Evolutionary conservation across 1,139 yeast genomes (phyloP), one percentile per base, ranked within the genome.

Genomic region (Trichomonascaceae sp.): DNA sequence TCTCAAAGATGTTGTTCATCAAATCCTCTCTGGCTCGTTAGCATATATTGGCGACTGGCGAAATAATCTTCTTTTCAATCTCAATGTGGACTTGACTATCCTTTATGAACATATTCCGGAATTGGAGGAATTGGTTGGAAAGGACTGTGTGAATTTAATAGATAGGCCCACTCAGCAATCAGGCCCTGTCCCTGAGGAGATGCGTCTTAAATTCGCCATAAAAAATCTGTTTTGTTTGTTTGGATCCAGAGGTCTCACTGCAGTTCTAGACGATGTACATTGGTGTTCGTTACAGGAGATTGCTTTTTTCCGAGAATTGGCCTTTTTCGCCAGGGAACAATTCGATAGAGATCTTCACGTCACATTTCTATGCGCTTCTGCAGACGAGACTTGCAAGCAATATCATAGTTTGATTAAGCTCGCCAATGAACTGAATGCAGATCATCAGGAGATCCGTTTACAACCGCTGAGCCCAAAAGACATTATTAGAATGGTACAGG

Each of bases 201-300:
- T 78, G 52, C 69, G 75, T 54, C 73, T 77, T 60, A 70, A 78
- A 55, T 75, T 73, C 54, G 70, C 77, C 17, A 69, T 80, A 53
- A 79, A 78, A 56, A 64, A 72, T 12, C 62, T 80, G 43, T 75
- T 74, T 54, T 71, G 74, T 27, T 62, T 80, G 8, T 70, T 79
- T 53, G 77, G 78, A 4, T 62, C 66, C 18, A 73, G 71, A 22
- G 81, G 81, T 1, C 64, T 79, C 52, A 78, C 82, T 0, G 62
- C 79, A 1, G 72, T 77, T 52, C 66, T 78, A 44, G 83, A 80
- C 60, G 82, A 80, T 63, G 63, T 77, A 36, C 81, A 80, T 53
- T 76, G 77, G 75, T 73, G 79, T 47, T 67, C 72, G 10, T 58
- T 66, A 46, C 56, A 66, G 44, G 63, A 69, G 57, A 54, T 72